These are phyloP conservation scores for Clonostachys rosea DNA, from an alignment of 2,329 filamentous ascomycete species.

Conservation along the genomic window DNA sequence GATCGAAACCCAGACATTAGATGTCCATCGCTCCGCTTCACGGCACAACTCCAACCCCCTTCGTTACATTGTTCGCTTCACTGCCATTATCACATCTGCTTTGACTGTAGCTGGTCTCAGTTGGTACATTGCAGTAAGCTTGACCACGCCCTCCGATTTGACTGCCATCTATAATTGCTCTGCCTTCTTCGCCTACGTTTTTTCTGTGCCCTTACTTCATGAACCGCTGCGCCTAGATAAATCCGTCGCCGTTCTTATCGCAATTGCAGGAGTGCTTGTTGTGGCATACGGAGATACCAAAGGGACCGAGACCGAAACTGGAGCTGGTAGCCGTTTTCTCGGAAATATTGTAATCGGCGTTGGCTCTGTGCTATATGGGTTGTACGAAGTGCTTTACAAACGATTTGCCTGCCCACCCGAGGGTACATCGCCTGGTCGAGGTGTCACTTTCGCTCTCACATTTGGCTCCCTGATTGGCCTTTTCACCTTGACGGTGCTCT, in stretches of 20 bases:
- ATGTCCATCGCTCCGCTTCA: conserved; percentile 44
- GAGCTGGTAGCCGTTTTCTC: conserved; percentile 62
- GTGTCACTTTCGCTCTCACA: conserved; percentile 91
- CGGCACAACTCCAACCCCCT: conserved; percentile 32
- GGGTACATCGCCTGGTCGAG: conserved; percentile 76
- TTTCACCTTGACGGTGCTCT: conserved; percentile 84
- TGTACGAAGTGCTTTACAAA: conserved; percentile 98
- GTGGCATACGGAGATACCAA: conserved; percentile 85
- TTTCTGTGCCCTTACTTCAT: conserved; percentile 83
- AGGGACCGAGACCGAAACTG: conserved; percentile 33
- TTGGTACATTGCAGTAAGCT: conserved; percentile 92
- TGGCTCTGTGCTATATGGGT: conserved; percentile 87
- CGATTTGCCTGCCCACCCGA: conserved; percentile 88
- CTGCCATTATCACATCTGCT: conserved; percentile 75
- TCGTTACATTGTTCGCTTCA: conserved; percentile 75
- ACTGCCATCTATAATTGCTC: conserved; percentile 99
- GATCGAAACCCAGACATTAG: conserved; percentile 75
- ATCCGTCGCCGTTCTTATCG: conserved; percentile 78
- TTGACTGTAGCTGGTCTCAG: conserved; percentile 87
- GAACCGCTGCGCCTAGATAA: conserved; percentile 84
- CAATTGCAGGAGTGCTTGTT: conserved; percentile 86
- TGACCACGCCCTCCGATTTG: conserved; percentile 89
- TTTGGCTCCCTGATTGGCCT: conserved; percentile 83
- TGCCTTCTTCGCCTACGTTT: conserved; percentile 97
- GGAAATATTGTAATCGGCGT: conserved; percentile 91